Base-by-base conservation (phyloP, 768 basidiomycete species). In the Phylloporus sp. region DNA sequence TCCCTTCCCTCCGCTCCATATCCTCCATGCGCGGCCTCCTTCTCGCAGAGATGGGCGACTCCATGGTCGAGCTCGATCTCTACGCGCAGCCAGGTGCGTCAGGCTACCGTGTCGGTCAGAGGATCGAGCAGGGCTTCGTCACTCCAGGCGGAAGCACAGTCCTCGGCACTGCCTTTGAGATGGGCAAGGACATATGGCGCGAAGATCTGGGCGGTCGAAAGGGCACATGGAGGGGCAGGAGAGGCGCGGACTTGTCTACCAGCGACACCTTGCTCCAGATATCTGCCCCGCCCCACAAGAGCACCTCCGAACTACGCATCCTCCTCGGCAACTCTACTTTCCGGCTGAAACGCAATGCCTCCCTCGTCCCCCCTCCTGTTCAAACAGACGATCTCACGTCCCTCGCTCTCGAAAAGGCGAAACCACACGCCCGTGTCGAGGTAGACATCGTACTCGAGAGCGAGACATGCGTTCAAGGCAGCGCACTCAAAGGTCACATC, bases 361-460 rank as follows among this genome's bases (percentile, higher is more conserved):
- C 70, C 5, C 55, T 82, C 26, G 53, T 72, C 21, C 72, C 69
- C 24, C 42, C 50, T 24, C 10, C 31, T 17, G 7, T 31, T 1
- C 50, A 44, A 18, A 33, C 53, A 48, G 43, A 57, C 42, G 35
- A 46, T 38, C 28, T 36, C 35, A 48, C 44, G 53, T 56, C 35
- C 46, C 71, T 81, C 18, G 62, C 67, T 2, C 69, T 90, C 31
- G 90, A 90, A 63, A 85, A 87, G 57, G 82, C 87, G 5, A 83
- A 81, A 56, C 60, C 79, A 13, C 79, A 76, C 20, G 81, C 90
- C 8, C 82, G 89, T 42, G 85, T 94, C 1, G 85, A 86, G 61
- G 71, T 94, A 10, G 89, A 94, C 55, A 80, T 95, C 32, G 66
- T 80, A n/a, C 74, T 91, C 26, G 81, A 88, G 50, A 81, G 79